phyloP scores from a whole-genome alignment of 2,329 filamentous ascomycete species.

The Fusarium secorum region DNA sequence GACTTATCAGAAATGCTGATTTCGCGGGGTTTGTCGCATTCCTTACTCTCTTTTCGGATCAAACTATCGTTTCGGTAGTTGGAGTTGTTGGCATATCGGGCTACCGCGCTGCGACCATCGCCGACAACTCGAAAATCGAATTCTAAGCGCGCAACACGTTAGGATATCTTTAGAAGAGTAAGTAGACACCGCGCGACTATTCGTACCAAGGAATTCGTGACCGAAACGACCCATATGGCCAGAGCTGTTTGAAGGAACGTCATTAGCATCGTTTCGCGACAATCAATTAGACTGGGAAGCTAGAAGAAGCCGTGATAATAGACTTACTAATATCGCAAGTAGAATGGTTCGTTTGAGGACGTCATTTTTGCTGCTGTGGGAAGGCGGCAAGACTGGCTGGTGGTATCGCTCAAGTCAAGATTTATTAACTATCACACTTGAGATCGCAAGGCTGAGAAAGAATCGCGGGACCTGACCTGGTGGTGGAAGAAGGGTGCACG shows the following conservation, averaged over 20 bases:
- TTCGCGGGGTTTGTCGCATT: not conserved
- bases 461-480: conserved; percentile 32
- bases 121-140: conserved; percentile 95
- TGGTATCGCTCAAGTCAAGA: not conserved
- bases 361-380: conserved; percentile 60
- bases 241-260: conserved; percentile 66
- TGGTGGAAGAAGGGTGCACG: conserved; percentile 26
- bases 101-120: conserved; percentile 91
- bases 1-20: conserved; percentile 13
- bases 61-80: conserved; percentile 99
- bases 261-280: conserved; percentile 12
- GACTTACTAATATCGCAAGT: conserved; percentile 94
- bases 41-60: conserved; percentile 98
- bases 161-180: not conserved
- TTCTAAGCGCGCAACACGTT: conserved; percentile 63
- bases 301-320: not conserved
- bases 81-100: conserved; percentile 98
- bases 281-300: not conserved
- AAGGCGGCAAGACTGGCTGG: not conserved
- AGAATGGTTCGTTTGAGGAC: conserved; percentile 82
- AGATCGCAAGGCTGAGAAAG: conserved; percentile 40
- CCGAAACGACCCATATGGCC: conserved; percentile 97
- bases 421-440: conserved; percentile 3
- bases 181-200: not conserved
- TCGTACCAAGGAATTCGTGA: conserved; percentile 91